phyloP scores from a whole-genome alignment of 2,329 filamentous ascomycete genomes.

The Phyllosticta citribraziliensis region DNA sequence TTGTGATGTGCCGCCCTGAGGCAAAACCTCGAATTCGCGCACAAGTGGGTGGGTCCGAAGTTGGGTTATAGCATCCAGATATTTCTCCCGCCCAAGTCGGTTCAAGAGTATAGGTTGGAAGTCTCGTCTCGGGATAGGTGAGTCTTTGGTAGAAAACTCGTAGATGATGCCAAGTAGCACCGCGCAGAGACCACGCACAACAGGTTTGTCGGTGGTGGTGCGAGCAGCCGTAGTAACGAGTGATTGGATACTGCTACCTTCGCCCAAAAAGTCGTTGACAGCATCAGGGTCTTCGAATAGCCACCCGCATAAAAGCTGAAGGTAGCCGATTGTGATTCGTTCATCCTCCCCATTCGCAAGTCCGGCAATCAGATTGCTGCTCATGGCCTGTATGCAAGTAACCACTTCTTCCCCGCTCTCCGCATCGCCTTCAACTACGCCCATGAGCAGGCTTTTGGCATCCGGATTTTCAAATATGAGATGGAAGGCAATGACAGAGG shows the following conservation, averaged over 20 bases:
- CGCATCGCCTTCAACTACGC: conserved; percentile 79
- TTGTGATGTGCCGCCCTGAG: conserved; percentile 45
- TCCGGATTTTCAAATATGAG: conserved; percentile 61
- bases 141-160: conserved; percentile 97
- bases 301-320: conserved; percentile 84
- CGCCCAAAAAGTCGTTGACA: conserved; percentile 84
- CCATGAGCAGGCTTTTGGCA: conserved; percentile 70
- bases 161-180: conserved; percentile 82
- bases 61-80: conserved; percentile 69
- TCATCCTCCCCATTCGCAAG: conserved; percentile 69
- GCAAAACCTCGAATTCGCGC: conserved; percentile 80
- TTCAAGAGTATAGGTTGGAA: conserved; percentile 69
- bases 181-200: conserved; percentile 75
- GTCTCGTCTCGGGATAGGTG: conserved; percentile 71
- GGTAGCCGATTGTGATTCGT: conserved; percentile 69
- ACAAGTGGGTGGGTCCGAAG: conserved; percentile 69
- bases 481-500: conserved; percentile 76
- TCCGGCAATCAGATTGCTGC: conserved; percentile 74
- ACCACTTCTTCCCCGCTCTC: conserved; percentile 88
- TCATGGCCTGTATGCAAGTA: conserved; percentile 81
- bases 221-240: conserved; percentile 64
- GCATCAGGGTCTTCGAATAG: conserved; percentile 85
- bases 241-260: conserved; percentile 85
- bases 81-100: conserved; percentile 74
- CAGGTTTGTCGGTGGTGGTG: conserved; percentile 50